phyloP scores from a whole-genome alignment of 257 asterid genomes.

The Salvia hispanica region DNA sequence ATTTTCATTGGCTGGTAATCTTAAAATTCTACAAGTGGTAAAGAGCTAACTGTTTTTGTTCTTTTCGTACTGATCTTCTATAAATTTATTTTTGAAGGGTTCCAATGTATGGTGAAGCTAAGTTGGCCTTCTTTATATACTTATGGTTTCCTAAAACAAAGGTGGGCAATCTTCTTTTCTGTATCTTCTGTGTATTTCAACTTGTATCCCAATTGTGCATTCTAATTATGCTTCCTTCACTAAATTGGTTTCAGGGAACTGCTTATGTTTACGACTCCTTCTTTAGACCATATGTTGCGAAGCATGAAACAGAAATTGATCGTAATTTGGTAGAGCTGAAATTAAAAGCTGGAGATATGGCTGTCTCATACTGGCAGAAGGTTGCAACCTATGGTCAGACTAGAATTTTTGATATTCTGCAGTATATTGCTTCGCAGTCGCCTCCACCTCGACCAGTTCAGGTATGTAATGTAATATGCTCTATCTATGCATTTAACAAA shows the following conservation, averaged over 20 bases:
- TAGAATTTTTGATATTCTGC: constrained; percentile 75
- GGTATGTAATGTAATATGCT: constrained; percentile 42
- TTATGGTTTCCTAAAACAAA: constrained; percentile 94
- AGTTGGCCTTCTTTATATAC: constrained; percentile 91
- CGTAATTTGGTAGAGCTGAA: constrained; percentile 75
- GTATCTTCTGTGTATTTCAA: neutral
- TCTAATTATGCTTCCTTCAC: constrained; percentile 26
- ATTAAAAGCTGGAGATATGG: constrained; percentile 82
- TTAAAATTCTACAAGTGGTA: neutral
- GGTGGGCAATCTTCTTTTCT: constrained; percentile 46
- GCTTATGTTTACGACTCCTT: constrained; percentile 84
- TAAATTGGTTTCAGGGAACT: constrained; percentile 74
- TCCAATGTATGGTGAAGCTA: constrained; percentile 98
- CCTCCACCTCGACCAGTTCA: constrained; percentile 58
- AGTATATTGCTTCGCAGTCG: constrained; percentile 83
- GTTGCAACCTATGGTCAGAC: constrained; percentile 75
- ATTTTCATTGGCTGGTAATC: constrained; percentile 82
- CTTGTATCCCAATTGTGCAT: constrained; percentile 8
- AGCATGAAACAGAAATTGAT: constrained; percentile 92
- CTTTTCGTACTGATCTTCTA: constrained; percentile 8
- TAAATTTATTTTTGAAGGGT: constrained; percentile 53
- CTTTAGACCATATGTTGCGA: constrained; percentile 78
- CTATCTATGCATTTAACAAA: neutral
- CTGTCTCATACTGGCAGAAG: constrained; percentile 59
- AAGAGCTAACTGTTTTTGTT: neutral